A percentile compares a stretch with the other conserved stretches of the same genome.
Evolutionary conservation across 257 asterid genomes (phyloP).

Genomic region (Nicotiana tomentosiformis): DNA sequence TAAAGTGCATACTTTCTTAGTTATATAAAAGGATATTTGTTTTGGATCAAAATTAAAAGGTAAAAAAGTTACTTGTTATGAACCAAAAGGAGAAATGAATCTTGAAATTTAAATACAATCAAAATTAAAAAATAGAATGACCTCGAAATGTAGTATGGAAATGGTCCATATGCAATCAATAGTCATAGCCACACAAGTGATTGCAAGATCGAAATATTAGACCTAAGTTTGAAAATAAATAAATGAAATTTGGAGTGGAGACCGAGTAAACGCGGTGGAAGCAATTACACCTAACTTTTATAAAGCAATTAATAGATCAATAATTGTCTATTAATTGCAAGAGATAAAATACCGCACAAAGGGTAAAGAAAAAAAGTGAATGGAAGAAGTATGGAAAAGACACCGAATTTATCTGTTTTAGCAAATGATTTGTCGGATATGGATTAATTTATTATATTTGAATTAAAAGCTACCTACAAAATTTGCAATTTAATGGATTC

Average conservation of each 20-base stretch:
- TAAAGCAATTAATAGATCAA: not conserved
- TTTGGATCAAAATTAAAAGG: no score
- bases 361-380: not conserved
- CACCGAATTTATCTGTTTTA: not conserved
- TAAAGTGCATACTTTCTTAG: no score
- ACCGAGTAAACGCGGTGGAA: not conserved
- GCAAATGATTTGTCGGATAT: not conserved
- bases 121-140: not conserved
- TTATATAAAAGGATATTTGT: no score
- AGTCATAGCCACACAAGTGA: not conserved
- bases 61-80: no score
- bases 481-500: not conserved
- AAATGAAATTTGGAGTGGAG: not conserved
- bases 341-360: not conserved
- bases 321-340: not conserved
- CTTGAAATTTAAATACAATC: not conserved
- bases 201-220: not conserved
- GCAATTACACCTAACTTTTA: not conserved
- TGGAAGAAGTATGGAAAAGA: not conserved
- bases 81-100: no score
- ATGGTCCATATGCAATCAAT: not conserved
- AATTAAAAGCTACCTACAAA: not conserved
- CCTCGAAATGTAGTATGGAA: not conserved
- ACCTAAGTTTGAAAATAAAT: not conserved
- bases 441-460: not conserved